Base-by-base conservation (phyloP, 2,329 filamentous ascomycete species). In the Hymenoscyphus scutula region DNA sequence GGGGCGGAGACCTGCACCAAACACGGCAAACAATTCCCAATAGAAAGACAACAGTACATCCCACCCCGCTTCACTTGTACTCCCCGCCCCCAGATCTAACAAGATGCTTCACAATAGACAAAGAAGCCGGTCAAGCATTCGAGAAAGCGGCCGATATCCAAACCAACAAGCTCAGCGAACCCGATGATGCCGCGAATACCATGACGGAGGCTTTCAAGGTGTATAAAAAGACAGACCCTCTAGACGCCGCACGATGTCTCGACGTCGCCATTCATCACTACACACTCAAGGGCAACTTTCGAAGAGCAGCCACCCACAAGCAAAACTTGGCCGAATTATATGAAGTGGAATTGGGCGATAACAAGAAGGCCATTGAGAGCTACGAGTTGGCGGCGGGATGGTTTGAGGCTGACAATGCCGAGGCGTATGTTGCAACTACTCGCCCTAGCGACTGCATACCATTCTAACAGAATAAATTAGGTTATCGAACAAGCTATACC, bases 181-280 rank as follows among this genome's bases (percentile, higher is more conserved):
- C 90, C 51, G 91, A 96, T 75, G 95, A 98, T 74, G 92, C 92
- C 56, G 93, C 94, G 67, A 96, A 96, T 77, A 89, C 89, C 56
- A 81, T 92, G 65, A 86, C 89, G 72, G 93, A 98, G 76, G 95
- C 95, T 59, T 98, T 93, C 84, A 97, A 98, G 81, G 89, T 92
- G 64, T 98, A 97, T 80, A 85, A 89, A 72, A 96, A 92, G 78
- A 87, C 90, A 59, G 87, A 91, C 71, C 92, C 92, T 23, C 83
- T 91, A 74, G 89, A 94, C 72, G 94, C 93, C 17, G 91, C 89
- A 53, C 82, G 91, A 65, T 92, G 91, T 73, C 80, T 97, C 61
- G 86, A 92, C 67, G 80, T 87, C 68, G 90, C 92, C 48, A 92
- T 98, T 74, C 82, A 87, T 62, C 90, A 95, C 75, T 98, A 96